Conservation (phyloP, 2,329 filamentous ascomycete species). For the Botrytis galanthina region DNA sequence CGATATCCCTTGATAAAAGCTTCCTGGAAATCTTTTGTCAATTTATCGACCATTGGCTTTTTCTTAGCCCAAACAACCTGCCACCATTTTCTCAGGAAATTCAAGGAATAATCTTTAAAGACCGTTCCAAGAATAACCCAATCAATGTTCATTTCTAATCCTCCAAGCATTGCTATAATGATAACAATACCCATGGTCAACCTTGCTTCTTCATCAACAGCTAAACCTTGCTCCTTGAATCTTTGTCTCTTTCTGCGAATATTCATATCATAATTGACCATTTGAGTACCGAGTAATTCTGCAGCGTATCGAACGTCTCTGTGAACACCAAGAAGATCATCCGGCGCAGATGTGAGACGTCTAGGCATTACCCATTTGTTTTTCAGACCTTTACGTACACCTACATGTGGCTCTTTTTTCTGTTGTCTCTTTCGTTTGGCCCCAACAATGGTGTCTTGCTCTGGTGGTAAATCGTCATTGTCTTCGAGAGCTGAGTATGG, state of each 20-base stretch:
- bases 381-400: conserved; percentile 18
- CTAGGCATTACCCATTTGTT: conserved; percentile 20
- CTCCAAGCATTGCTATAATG: conserved; percentile 57
- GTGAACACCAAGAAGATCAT: conserved; percentile 20
- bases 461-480: conserved; percentile 31
- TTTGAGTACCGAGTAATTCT: conserved; percentile 18
- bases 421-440: conserved; percentile 6
- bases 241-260: conserved; percentile 24
- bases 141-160: conserved; percentile 57
- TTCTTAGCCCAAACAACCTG: conserved; percentile 50
- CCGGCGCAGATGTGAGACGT: conserved; percentile 17
- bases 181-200: conserved; percentile 58
- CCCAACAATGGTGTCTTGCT: conserved; percentile 7
- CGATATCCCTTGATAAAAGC: conserved; percentile 66
- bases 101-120: conserved; percentile 54
- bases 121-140: conserved; percentile 57
- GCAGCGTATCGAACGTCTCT: conserved; percentile 18
- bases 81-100: conserved; percentile 56
- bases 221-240: conserved; percentile 38
- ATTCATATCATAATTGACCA: conserved; percentile 19
- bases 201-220: conserved; percentile 46
- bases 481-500: conserved; percentile 42
- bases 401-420: conserved; percentile 11
- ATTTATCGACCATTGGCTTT: conserved; percentile 51
- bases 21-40: conserved; percentile 63